phyloP scores from a whole-genome alignment of 106 monocot genomes.

The Dactylorhiza incarnata region DNA sequence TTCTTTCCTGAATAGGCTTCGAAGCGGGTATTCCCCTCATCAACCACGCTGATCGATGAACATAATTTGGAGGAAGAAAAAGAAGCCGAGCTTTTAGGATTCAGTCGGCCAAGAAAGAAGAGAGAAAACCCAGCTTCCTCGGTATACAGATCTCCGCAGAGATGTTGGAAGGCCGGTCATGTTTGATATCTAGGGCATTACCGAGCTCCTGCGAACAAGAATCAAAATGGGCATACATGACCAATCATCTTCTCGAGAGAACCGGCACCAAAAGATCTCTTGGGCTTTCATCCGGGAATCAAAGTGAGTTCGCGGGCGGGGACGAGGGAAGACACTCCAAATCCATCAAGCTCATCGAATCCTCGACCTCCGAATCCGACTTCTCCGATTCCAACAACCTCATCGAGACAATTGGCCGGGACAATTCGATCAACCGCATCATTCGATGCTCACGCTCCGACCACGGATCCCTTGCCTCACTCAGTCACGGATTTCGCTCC shows the following conservation, averaged over 20 bases:
- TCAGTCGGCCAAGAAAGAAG: background rate
- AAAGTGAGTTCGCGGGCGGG: background rate
- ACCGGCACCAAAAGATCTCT: background rate
- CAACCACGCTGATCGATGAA: background rate
- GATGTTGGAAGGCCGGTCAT: slow-evolving; percentile 16
- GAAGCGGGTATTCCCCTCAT: background rate
- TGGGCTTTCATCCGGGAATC: background rate
- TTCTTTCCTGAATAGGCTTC: background rate
- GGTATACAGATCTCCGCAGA: background rate
- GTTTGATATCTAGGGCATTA: slow-evolving; percentile 14
- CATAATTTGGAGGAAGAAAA: background rate
- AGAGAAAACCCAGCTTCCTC: background rate
- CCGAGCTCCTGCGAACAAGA: slow-evolving; percentile 13
- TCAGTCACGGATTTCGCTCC: slow-evolving; percentile 51
- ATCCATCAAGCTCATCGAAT: background rate
- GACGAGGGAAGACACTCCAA: slow-evolving; percentile 12
- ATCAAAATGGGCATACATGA: slow-evolving; percentile 17
- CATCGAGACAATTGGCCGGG: slow-evolving; percentile 58
- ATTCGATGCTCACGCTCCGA: slow-evolving; percentile 55
- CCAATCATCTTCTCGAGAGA: slow-evolving; percentile 6
- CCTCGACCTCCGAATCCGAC: slow-evolving; percentile 1
- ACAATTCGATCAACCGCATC: slow-evolving; percentile 71
- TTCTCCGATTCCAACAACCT: slow-evolving; percentile 43
- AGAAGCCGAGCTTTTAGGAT: background rate
- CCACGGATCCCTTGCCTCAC: slow-evolving; percentile 48